These are phyloP conservation scores for Neoboletus subvelutipes DNA, from an alignment of 768 basidiomycete genomes.

Conservation along the genomic window DNA sequence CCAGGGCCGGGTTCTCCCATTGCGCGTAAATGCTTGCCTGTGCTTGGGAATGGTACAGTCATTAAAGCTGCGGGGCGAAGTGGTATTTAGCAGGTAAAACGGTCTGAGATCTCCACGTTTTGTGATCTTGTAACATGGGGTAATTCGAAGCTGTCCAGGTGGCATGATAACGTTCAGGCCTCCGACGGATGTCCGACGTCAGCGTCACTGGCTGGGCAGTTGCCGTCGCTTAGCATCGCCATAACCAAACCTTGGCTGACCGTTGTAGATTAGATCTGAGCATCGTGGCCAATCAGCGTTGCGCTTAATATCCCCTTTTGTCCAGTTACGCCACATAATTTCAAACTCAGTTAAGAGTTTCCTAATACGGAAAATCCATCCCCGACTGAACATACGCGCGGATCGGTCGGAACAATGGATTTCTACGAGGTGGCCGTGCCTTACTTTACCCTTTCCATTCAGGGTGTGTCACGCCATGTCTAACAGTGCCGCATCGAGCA, in stretches of 20 bases:
- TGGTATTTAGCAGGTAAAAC: conserved; percentile 40
- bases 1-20: conserved; percentile 45
- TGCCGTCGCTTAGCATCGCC: too few species aligned
- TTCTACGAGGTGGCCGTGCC: not conserved
- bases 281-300: not conserved
- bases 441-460: conserved; percentile 4
- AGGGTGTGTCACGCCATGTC: not conserved
- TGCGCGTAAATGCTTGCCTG: conserved; percentile 49
- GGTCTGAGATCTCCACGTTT: not conserved
- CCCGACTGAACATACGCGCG: too few species aligned
- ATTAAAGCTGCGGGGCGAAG: conserved; percentile 72
- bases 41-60: conserved; percentile 36
- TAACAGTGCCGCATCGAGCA: not conserved
- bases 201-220: too few species aligned
- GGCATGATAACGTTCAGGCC: too few species aligned
- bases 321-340: not conserved
- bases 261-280: too few species aligned
- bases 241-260: not conserved
- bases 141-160: not conserved
- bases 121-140: not conserved
- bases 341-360: not conserved
- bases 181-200: too few species aligned
- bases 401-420: not conserved
- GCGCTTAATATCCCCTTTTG: not conserved
- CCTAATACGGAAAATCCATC: not conserved